Evolutionary conservation across 1,139 yeast genomes (phyloP).

Genomic region (Trichomonascaceae sp.): DNA sequence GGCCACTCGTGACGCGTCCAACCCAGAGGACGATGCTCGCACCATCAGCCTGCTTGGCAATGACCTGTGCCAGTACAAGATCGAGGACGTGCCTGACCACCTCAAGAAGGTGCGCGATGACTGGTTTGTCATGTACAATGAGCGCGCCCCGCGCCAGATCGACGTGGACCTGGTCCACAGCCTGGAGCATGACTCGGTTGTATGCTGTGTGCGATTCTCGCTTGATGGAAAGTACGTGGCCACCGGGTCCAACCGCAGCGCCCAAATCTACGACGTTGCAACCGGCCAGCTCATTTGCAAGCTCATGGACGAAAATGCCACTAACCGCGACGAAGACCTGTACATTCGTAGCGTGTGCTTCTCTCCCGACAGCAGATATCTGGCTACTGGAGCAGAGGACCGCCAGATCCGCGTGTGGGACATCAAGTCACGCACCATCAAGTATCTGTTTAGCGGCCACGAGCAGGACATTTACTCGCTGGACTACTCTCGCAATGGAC

Average conservation of each 20-base stretch:
- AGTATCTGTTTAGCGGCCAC: conserved; percentile 83
- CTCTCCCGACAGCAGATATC: conserved; percentile 89
- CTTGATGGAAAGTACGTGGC: conserved; percentile 89
- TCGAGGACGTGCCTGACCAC: conserved; percentile 62
- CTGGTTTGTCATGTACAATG: conserved; percentile 84
- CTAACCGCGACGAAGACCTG: conserved; percentile 51
- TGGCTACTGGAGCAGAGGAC: conserved; percentile 98
- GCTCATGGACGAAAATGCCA: conserved; percentile 57
- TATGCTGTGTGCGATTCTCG: conserved; percentile 90
- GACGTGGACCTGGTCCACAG: conserved; percentile 87
- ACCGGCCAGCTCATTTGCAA: conserved; percentile 85
- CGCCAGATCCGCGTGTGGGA: conserved; percentile 96
- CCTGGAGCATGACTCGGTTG: conserved; percentile 85
- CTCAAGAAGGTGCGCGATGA: conserved; percentile 77
- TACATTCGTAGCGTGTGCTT: conserved; percentile 93
- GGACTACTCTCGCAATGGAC: conserved; percentile 92
- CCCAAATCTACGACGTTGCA: conserved; percentile 86
- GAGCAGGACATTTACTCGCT: conserved; percentile 96
- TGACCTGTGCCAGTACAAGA: conserved; percentile 70
- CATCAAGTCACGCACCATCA: conserved; percentile 71
- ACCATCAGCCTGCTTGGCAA: conserved; percentile 26
- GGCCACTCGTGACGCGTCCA: conserved; percentile 3
- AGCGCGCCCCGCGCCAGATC: conserved; percentile 59
- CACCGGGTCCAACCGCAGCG: conserved; percentile 93
- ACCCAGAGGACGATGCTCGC: conserved; percentile 7